phyloP scores from a whole-genome alignment of 139 green algal genomes.

The Chara braunii region DNA sequence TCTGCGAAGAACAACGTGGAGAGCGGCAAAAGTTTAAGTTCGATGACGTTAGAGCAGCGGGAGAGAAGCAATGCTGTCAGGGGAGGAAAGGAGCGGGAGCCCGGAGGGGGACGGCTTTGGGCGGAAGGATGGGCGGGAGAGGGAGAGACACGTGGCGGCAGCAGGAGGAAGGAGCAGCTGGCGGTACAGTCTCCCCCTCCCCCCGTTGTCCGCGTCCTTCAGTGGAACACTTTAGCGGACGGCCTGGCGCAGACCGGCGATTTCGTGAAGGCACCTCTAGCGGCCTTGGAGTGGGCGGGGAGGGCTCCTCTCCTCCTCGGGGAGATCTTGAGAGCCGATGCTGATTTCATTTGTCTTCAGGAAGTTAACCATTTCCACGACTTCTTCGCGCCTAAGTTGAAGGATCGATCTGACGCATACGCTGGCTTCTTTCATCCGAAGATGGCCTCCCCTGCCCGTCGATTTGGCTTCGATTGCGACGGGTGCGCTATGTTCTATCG shows the following conservation, averaged over 20 bases:
- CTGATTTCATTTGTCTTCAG: slow-evolving; percentile 38
- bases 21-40: too few species aligned
- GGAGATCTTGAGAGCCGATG: background rate
- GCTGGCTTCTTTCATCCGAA: slow-evolving; percentile 29
- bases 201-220: slow-evolving; percentile 35
- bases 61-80: too few species aligned
- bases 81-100: too few species aligned
- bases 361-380: slow-evolving; percentile 43
- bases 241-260: slow-evolving; percentile 33
- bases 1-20: too few species aligned
- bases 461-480: slow-evolving; percentile 4
- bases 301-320: slow-evolving; percentile 17
- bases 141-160: too few species aligned
- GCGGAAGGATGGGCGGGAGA: too few species aligned
- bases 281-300: slow-evolving; percentile 1
- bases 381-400: slow-evolving; percentile 36
- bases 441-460: slow-evolving; percentile 7
- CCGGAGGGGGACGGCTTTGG: too few species aligned
- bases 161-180: slow-evolving; percentile 9
- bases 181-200: background rate
- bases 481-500: slow-evolving; percentile 27
- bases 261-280: slow-evolving; percentile 18
- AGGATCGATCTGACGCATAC: slow-evolving; percentile 26
- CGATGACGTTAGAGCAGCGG: too few species aligned
- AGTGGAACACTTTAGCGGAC: slow-evolving; percentile 41